Evolutionary conservation across 192 early-diverging fungal genomes (phyloP).

Genomic region (Entomortierella beljakovae): DNA sequence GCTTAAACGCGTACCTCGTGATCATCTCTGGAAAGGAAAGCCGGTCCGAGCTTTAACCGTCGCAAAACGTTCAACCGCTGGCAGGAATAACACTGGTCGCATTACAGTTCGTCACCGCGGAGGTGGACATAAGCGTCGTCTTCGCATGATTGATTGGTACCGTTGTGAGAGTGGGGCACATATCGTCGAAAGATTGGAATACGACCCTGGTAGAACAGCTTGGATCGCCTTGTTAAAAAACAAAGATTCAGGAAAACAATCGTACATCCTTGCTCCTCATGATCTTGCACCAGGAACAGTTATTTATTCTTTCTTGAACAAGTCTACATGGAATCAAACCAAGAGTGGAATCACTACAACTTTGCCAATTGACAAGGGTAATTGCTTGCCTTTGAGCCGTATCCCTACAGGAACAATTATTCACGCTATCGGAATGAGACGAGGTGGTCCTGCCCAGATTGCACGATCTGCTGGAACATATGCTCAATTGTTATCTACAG

Average conservation of each 20-base stretch:
- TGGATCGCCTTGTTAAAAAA: slow-evolving; percentile 89
- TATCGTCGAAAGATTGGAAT: slow-evolving; percentile 90
- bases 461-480: slow-evolving; percentile 88
- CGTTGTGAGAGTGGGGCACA: slow-evolving; percentile 80
- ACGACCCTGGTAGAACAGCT: slow-evolving; percentile 92
- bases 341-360: slow-evolving; percentile 53
- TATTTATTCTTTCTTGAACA: slow-evolving; percentile 71
- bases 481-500: slow-evolving; percentile 87
- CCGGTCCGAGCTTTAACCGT: slow-evolving; percentile 82
- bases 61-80: slow-evolving; percentile 86
- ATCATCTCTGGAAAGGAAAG: slow-evolving; percentile 90
- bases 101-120: slow-evolving; percentile 95
- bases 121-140: slow-evolving; percentile 90
- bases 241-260: slow-evolving; percentile 78
- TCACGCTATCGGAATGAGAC: slow-evolving; percentile 86
- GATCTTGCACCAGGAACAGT: slow-evolving; percentile 81
- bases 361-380: slow-evolving; percentile 81
- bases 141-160: slow-evolving; percentile 89
- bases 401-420: slow-evolving; percentile 94
- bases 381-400: slow-evolving; percentile 88
- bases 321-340: slow-evolving; percentile 42
- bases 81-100: slow-evolving; percentile 88
- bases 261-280: slow-evolving; percentile 88
- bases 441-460: slow-evolving; percentile 80
- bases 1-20: slow-evolving; percentile 84